Conservation (phyloP, 78 protist genomes). For the Dictyostelium brefeldianum region DNA sequence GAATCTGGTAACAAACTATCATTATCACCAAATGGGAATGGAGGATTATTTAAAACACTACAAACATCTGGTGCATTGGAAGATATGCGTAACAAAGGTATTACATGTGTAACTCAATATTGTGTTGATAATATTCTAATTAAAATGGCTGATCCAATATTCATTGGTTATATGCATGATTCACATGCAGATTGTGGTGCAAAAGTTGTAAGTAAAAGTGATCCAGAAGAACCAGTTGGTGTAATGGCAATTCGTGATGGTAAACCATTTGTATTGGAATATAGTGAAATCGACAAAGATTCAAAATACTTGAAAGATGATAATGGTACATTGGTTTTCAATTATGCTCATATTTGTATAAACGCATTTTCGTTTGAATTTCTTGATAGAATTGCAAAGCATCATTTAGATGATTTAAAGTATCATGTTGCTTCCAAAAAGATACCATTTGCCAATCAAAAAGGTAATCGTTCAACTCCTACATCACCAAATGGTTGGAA, state of each 20-base stretch:
- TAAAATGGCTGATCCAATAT: slow-evolving; percentile 94
- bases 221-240: slow-evolving; percentile 92
- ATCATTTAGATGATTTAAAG: slow-evolving; percentile 27
- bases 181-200: slow-evolving; percentile 87
- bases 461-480: slow-evolving; percentile 44
- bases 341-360: slow-evolving; percentile 92
- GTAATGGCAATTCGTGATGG: slow-evolving; percentile 87
- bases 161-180: slow-evolving; percentile 89
- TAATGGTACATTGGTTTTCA: slow-evolving; percentile 86
- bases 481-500: slow-evolving; percentile 85
- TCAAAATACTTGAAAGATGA: slow-evolving; percentile 46
- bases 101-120: slow-evolving; percentile 88
- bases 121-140: slow-evolving; percentile 96
- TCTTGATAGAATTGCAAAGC: slow-evolving; percentile 34
- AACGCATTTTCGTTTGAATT: slow-evolving; percentile 89
- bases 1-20: slow-evolving; percentile 76
- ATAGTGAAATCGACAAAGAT: slow-evolving; percentile 92
- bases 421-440: slow-evolving; percentile 95
- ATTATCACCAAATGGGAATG: slow-evolving; percentile 97
- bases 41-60: slow-evolving; percentile 93
- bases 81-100: slow-evolving; percentile 89
- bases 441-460: slow-evolving; percentile 80
- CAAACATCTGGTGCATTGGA: slow-evolving; percentile 73
- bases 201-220: slow-evolving; percentile 90
- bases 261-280: slow-evolving; percentile 93